Conservation (phyloP, 495 filamentous ascomycete genomes). For the Tetracladium marchalianum region DNA sequence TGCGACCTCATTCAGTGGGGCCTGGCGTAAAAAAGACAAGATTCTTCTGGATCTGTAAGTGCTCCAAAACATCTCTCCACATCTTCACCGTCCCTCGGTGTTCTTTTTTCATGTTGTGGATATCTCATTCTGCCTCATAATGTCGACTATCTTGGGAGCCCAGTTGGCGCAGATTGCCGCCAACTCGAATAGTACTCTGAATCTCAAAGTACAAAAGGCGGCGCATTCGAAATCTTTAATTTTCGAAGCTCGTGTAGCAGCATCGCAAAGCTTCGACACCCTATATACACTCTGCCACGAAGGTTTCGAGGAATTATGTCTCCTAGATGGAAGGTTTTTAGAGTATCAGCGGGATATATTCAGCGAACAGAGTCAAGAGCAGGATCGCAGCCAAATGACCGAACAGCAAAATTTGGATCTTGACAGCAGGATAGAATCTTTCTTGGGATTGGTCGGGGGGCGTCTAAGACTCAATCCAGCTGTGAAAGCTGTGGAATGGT, state of each 20-base stretch:
- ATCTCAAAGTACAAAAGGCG: conserved; percentile 81
- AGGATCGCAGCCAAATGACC: conserved; percentile 80
- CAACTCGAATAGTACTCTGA: conserved; percentile 66
- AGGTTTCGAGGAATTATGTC: conserved; percentile 83
- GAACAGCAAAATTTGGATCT: conserved; percentile 69
- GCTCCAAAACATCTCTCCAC: no score
- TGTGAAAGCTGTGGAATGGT: conserved; percentile 88
- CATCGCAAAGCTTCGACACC: conserved; percentile 76
- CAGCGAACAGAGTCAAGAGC: conserved; percentile 78
- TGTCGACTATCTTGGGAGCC: conserved; percentile 69
- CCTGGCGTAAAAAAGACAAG: no score
- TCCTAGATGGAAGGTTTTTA: conserved; percentile 65
- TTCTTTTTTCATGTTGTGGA: neutral
- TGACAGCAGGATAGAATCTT: conserved; percentile 65
- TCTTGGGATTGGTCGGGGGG: conserved; percentile 68
- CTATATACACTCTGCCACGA: conserved; percentile 79
- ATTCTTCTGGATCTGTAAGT: no score
- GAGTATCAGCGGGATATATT: conserved; percentile 66
- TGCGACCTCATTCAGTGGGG: no score
- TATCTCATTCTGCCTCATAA: conserved; percentile 24
- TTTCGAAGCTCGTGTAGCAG: conserved; percentile 73
- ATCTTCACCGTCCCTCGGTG: neutral
- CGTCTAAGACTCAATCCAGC: conserved; percentile 73
- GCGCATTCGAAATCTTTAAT: conserved; percentile 87
- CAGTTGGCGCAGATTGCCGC: conserved; percentile 74